Evolutionary conservation across 768 basidiomycete species (phyloP), one percentile per base, ranked within the genome.

Genomic region (Boletus sensibilis): DNA sequence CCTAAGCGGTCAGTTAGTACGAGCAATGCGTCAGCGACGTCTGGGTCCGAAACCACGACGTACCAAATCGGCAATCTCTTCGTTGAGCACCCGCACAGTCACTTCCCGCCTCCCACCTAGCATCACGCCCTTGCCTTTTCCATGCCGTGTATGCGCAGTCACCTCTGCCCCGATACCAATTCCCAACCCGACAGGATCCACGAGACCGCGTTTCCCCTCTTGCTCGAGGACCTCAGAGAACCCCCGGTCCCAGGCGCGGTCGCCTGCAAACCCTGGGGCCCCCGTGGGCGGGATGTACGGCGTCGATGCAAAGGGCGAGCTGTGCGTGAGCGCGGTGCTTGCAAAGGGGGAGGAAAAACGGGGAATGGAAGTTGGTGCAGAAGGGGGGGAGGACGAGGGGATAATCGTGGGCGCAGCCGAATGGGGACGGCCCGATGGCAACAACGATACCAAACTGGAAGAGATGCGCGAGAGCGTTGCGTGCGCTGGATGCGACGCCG

Each of bases 191-290:
- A 55, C 34, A 1, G 60, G 57, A 31, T 76, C 75, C 0, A 77
- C 76, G 2, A 83, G 69, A 11, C 75, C 72, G 25, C 42, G 57
- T 34, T 67, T 60, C 35, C 67, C 64, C 52, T 84, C 84, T 2
- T 68, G 67, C 47, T 76, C 75, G 38, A 84, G 67, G 31, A 76
- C 75, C 3, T 74, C 75, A 1, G 82, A 84, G 63, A 76, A 86
- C 0, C 85, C 84, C 51, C 82, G 84, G 68, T 92, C 85, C 91
- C 91, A 83, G 12, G 67, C 76, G 16, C 73, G 70, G 45, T 89
- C 88, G 0, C 88, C 88, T 14, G 71, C 76, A 61, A 87, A 92
- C 6, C 90, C 92, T 1, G 92, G 92, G 1, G 92, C 92, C n/a
- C 92, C 85, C 50, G 66, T 74, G 0, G 86, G 79, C 47, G 73